Conservation (phyloP, 208 protist genomes). For the Angomonas desouzai region DNA sequence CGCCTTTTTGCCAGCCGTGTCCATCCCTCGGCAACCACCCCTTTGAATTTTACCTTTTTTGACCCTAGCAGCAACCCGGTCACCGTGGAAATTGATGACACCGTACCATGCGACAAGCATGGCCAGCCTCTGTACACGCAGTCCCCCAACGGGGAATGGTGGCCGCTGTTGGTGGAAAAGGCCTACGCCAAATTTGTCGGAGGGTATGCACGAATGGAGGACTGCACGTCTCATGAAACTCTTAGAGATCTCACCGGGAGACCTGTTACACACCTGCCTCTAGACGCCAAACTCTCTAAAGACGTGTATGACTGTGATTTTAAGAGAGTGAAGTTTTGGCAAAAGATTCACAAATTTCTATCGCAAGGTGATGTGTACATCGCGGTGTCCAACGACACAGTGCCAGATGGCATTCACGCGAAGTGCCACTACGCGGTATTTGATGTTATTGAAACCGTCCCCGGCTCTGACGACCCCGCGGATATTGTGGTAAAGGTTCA, state of each 20-base stretch:
- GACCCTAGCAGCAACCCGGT: slow-evolving; percentile 75
- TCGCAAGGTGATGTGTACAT: slow-evolving; percentile 62
- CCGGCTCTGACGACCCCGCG: slow-evolving; percentile 30
- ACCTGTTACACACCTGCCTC: slow-evolving; percentile 68
- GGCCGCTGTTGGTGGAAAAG: slow-evolving; percentile 84
- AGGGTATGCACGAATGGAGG: slow-evolving; percentile 66
- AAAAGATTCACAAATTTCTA: slow-evolving; percentile 41
- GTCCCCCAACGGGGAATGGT: slow-evolving; percentile 50
- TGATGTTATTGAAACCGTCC: slow-evolving; percentile 55
- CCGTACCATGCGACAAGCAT: slow-evolving; percentile 45
- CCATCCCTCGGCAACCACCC: slow-evolving; percentile 38
- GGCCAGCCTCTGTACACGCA: slow-evolving; percentile 56
- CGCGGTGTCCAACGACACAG: slow-evolving; percentile 51
- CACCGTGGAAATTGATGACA: slow-evolving; percentile 77
- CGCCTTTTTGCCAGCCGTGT: slow-evolving; percentile 55
- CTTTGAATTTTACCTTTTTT: slow-evolving; percentile 77
- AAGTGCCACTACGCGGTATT: slow-evolving; percentile 72
- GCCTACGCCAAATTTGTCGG: slow-evolving; percentile 92
- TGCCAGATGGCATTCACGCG: slow-evolving; percentile 61
- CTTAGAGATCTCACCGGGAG: slow-evolving; percentile 81
- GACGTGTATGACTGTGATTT: slow-evolving; percentile 63
- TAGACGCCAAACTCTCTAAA: slow-evolving; percentile 56
- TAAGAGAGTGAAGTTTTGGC: slow-evolving; percentile 59
- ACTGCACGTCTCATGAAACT: slow-evolving; percentile 79
- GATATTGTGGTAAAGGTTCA: slow-evolving; percentile 72